A percentile compares a stretch with the other conserved stretches of the same genome.
These are phyloP conservation scores for Dothistroma pini DNA, from an alignment of 2,329 filamentous ascomycete genomes.

Conservation along the genomic window DNA sequence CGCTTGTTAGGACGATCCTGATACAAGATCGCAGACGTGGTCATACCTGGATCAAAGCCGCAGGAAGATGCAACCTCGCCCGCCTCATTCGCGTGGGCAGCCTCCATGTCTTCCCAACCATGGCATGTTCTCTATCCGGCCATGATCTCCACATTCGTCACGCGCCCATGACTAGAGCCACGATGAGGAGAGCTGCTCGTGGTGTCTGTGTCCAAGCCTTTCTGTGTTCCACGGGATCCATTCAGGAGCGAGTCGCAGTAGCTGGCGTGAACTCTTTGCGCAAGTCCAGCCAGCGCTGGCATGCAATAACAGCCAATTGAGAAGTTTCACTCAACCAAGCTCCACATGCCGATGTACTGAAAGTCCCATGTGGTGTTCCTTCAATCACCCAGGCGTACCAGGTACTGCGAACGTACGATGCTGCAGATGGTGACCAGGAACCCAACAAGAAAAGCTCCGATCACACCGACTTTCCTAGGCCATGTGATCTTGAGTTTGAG, in stretches of 20 bases:
- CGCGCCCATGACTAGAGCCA: background rate
- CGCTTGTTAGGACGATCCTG: background rate
- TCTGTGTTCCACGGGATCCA: background rate
- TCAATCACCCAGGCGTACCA: slow-evolving; percentile 7
- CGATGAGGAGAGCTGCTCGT: background rate
- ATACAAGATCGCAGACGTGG: background rate
- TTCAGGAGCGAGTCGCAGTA: background rate
- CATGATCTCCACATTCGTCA: background rate
- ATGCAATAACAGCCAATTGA: background rate
- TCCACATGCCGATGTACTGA: slow-evolving; percentile 13
- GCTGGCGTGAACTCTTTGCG: slow-evolving; percentile 2
- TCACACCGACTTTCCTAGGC: slow-evolving; percentile 10
- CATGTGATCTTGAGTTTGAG: slow-evolving; percentile 7
- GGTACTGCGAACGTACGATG: slow-evolving; percentile 12
- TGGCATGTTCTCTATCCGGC: background rate
- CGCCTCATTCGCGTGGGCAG: background rate
- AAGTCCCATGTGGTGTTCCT: slow-evolving; percentile 9
- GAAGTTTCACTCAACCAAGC: slow-evolving; percentile 4
- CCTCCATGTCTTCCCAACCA: background rate
- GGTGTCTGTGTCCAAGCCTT: background rate
- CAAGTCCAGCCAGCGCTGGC: slow-evolving; percentile 1
- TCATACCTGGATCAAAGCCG: background rate
- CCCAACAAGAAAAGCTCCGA: slow-evolving; percentile 8
- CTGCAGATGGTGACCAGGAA: slow-evolving; percentile 11
- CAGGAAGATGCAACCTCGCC: background rate